A percentile compares a stretch with the other conserved stretches of the same genome.
These are phyloP conservation scores for Cordyceps militaris DNA, from an alignment of 2,329 filamentous ascomycete species.

Conservation along the genomic window DNA sequence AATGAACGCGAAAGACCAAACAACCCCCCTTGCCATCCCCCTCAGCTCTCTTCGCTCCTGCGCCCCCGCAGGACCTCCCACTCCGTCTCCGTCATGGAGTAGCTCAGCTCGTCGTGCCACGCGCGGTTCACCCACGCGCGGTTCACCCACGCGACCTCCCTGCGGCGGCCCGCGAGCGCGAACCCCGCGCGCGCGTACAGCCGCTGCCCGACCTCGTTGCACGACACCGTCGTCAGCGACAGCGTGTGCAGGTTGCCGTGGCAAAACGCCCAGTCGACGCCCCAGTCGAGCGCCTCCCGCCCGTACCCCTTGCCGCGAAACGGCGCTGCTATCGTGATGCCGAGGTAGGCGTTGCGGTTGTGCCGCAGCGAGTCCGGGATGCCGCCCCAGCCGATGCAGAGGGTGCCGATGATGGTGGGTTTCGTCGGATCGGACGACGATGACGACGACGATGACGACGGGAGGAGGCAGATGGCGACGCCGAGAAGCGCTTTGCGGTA, in stretches of 20 bases:
- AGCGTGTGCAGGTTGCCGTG: conserved; percentile 10
- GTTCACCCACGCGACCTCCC: conserved; percentile 10
- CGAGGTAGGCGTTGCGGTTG: conserved; percentile 13
- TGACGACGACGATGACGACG: too few species aligned
- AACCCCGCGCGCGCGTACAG: conserved; percentile 9
- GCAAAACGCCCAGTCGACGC: conserved; percentile 13
- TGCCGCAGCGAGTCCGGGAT: conserved; percentile 8
- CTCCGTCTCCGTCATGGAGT: conserved; percentile 12
- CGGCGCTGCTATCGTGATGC: conserved; percentile 6
- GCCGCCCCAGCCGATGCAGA: conserved; percentile 12
- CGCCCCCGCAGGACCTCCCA: conserved; percentile 6
- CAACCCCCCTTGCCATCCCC: background rate
- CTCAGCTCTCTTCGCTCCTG: background rate
- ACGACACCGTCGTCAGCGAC: conserved; percentile 7
- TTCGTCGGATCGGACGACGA: conserved; percentile 13
- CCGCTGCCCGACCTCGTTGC: conserved; percentile 4
- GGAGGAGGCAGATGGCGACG: conserved; percentile 17
- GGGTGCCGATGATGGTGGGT: conserved; percentile 18
- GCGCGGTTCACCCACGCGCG: conserved; percentile 2
- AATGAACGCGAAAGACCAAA: too few species aligned
- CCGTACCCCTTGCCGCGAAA: conserved; percentile 10
- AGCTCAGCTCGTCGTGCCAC: conserved; percentile 13
- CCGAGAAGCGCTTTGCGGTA: conserved; percentile 17
- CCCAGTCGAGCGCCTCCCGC: conserved; percentile 13
- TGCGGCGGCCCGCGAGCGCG: background rate